These are phyloP conservation scores for Picochlorum sp. DNA, from an alignment of 139 green algal genomes.

Conservation along the genomic window DNA sequence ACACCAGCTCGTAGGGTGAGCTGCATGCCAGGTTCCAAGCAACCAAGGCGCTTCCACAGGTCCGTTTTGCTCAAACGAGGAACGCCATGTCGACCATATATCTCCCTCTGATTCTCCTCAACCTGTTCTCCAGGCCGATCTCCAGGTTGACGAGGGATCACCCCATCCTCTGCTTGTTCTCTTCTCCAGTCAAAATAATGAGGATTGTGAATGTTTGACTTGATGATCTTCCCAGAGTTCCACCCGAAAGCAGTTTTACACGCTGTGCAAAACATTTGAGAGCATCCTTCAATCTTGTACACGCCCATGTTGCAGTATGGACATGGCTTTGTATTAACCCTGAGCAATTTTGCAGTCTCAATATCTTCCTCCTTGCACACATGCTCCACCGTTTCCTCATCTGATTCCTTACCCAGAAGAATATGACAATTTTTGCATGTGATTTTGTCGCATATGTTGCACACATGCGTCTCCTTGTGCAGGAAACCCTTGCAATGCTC, in stretches of 20 bases:
- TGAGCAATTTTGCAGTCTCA: neutral
- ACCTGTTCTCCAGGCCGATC: neutral
- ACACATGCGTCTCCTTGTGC: neutral
- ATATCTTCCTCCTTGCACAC: neutral
- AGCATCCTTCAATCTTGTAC: neutral
- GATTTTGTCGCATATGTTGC: neutral
- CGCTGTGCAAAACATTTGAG: neutral
- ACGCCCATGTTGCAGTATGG: neutral
- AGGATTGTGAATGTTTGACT: neutral
- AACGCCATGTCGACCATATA: too few relatives aligned
- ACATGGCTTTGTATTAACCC: neutral
- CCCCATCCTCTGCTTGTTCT: neutral
- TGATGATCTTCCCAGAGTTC: neutral
- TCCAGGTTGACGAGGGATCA: neutral
- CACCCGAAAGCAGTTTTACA: neutral
- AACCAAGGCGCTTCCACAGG: too few relatives aligned
- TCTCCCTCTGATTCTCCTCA: neutral
- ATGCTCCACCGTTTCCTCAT: neutral
- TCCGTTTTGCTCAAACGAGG: too few relatives aligned
- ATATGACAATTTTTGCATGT: neutral
- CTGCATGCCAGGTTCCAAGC: too few relatives aligned
- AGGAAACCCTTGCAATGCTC: neutral
- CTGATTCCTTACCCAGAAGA: neutral
- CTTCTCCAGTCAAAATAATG: neutral
- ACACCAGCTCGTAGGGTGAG: too few relatives aligned